phyloP scores from a whole-genome alignment of 1,139 yeast genomes.

The Candida sanyaensis region DNA sequence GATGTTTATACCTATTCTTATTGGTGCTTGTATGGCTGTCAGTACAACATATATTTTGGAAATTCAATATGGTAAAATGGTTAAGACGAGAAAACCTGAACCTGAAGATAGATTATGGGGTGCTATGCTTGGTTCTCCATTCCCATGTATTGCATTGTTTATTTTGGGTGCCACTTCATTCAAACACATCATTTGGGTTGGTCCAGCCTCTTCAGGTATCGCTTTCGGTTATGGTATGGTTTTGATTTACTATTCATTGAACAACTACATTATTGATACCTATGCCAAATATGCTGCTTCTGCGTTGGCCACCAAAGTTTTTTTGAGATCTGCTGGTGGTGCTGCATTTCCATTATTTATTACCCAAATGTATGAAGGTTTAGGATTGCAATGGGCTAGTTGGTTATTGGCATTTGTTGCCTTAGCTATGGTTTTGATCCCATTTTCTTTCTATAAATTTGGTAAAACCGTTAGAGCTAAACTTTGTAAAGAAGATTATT shows the following conservation, averaged over 20 bases:
- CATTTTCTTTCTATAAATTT: constrained; percentile 72
- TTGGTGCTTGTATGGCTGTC: constrained; percentile 79
- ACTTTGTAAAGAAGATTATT: constrained; percentile 66
- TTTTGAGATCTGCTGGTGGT: constrained; percentile 84
- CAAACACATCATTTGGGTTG: constrained; percentile 85
- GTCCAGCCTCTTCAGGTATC: constrained; percentile 88
- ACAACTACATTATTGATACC: constrained; percentile 86
- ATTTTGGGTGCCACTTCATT: constrained; percentile 87
- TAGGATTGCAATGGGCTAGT: constrained; percentile 83
- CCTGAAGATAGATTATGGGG: constrained; percentile 90
- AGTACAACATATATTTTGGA: constrained; percentile 74
- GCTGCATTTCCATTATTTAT: constrained; percentile 90
- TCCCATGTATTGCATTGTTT: constrained; percentile 84
- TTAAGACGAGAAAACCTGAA: constrained; percentile 61
- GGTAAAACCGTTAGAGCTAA: constrained; percentile 67
- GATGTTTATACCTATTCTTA: constrained; percentile 83
- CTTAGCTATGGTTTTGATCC: constrained; percentile 80
- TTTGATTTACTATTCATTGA: constrained; percentile 79
- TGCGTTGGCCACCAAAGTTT: constrained; percentile 88
- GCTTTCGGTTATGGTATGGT: constrained; percentile 95
- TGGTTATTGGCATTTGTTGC: constrained; percentile 83
- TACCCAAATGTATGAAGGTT: constrained; percentile 74
- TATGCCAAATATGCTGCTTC: constrained; percentile 88
- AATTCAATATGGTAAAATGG: constrained; percentile 52
- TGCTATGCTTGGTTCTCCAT: constrained; percentile 88